phyloP scores from a whole-genome alignment of 306 rosid species.

The Cucurbita maxima region DNA sequence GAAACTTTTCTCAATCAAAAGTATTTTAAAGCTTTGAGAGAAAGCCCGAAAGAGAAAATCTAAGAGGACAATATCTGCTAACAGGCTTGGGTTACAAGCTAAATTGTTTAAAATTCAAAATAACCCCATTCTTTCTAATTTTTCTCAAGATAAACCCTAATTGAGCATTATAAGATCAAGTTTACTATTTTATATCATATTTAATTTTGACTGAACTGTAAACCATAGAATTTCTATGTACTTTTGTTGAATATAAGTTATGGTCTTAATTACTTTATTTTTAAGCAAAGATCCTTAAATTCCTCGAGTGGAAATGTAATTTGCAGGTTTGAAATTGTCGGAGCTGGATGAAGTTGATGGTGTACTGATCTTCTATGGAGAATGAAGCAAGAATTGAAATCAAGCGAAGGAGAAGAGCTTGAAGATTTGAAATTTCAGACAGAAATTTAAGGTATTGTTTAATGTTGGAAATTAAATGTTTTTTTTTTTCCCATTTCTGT shows the following conservation, averaged over 20 bases:
- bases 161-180: neutral
- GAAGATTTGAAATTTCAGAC: neutral
- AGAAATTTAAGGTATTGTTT: neutral
- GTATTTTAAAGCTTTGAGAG: no score
- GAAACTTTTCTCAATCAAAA: no score
- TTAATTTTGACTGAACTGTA: neutral
- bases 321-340: slow-evolving; percentile 1
- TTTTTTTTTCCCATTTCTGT: neutral
- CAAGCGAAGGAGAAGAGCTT: neutral
- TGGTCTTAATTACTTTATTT: no score
- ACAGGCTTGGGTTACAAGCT: no score
- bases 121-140: neutral
- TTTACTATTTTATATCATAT: neutral
- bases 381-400: neutral
- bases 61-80: no score
- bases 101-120: neutral
- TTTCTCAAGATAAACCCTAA: neutral
- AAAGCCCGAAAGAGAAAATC: no score
- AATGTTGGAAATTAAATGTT: neutral
- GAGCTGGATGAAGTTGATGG: slow-evolving; percentile 4
- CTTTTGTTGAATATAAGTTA: neutral
- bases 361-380: slow-evolving; percentile 6
- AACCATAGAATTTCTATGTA: no score
- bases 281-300: no score
- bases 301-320: no score